A percentile compares a stretch with the other conserved stretches of the same genome.
Evolutionary conservation across 1,139 yeast genomes (phyloP).

Genomic region (Geotrichum fermentans): DNA sequence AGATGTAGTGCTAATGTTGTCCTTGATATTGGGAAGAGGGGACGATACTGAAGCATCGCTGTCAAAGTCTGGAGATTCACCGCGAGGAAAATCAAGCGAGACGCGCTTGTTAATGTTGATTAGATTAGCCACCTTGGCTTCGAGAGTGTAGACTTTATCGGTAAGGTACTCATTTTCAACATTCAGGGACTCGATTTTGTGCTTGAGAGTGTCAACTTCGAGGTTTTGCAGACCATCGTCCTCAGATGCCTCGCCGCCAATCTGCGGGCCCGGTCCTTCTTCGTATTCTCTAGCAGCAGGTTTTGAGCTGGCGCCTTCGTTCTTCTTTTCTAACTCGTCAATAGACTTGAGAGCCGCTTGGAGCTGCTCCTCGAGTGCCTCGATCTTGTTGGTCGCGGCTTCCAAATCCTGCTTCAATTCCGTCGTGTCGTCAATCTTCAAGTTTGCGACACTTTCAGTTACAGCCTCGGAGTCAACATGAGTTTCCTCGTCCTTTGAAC

Average conservation of each 20-base stretch:
- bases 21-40: slow-evolving; percentile 22
- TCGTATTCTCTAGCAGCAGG: slow-evolving; percentile 7
- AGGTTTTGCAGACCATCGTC: slow-evolving; percentile 8
- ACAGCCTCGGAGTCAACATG: slow-evolving; percentile 4
- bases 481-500: slow-evolving; percentile 11
- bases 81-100: slow-evolving; percentile 11
- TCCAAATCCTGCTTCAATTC: slow-evolving; percentile 9
- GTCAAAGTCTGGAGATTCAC: slow-evolving; percentile 13
- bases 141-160: slow-evolving; percentile 37
- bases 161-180: slow-evolving; percentile 28
- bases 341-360: slow-evolving; percentile 10
- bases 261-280: slow-evolving; percentile 15
- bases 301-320: slow-evolving; percentile 14
- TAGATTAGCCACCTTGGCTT: slow-evolving; percentile 40
- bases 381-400: slow-evolving; percentile 15
- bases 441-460: slow-evolving; percentile 6
- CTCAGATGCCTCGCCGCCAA: slow-evolving; percentile 13
- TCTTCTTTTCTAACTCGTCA: slow-evolving; percentile 2
- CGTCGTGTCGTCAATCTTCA: neutral
- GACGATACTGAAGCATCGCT: slow-evolving; percentile 30
- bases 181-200: slow-evolving; percentile 26
- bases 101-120: slow-evolving; percentile 12
- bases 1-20: slow-evolving; percentile 13
- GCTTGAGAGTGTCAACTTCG: slow-evolving; percentile 13
- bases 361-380: slow-evolving; percentile 9